These are phyloP conservation scores for Plantago rigida DNA, from an alignment of 305 asterid species.

Conservation along the genomic window DNA sequence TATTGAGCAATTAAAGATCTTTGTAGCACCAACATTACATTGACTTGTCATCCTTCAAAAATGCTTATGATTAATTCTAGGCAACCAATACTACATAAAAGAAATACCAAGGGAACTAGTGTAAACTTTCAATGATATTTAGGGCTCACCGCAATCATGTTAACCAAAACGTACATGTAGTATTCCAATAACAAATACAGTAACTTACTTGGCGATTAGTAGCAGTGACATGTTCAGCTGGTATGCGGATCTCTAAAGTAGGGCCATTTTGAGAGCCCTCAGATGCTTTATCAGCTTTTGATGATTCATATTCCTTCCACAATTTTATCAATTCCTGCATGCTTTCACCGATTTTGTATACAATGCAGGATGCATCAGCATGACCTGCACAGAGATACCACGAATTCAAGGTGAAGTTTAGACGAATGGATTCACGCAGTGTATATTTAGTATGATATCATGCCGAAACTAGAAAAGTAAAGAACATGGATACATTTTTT, in stretches of 20 bases:
- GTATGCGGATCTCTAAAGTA: conserved; percentile 83
- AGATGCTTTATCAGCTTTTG: conserved; percentile 52
- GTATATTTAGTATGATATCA: background rate
- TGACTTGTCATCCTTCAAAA: too few relatives aligned
- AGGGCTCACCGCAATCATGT: background rate
- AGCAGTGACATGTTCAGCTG: conserved; percentile 95
- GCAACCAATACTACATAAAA: background rate
- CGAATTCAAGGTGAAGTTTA: conserved; percentile 20
- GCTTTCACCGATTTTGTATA: conserved; percentile 91
- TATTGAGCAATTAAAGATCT: too few relatives aligned
- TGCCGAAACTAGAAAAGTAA: background rate
- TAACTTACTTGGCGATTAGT: conserved; percentile 83
- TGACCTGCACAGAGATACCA: conserved; percentile 49
- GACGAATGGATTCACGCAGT: background rate
- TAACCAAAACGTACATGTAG: background rate
- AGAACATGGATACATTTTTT: background rate
- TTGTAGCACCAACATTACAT: too few relatives aligned
- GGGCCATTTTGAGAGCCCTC: conserved; percentile 70
- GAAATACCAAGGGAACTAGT: background rate
- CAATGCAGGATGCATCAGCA: conserved; percentile 54
- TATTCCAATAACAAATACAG: background rate
- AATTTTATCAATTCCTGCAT: conserved; percentile 79
- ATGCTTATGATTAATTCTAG: background rate
- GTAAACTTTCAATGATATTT: background rate
- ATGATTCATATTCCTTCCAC: conserved; percentile 73